A percentile compares a stretch with the other conserved stretches of the same genome.
Conservation (phyloP, 164 flowering plant species). For the Brasenia schreberi region DNA sequence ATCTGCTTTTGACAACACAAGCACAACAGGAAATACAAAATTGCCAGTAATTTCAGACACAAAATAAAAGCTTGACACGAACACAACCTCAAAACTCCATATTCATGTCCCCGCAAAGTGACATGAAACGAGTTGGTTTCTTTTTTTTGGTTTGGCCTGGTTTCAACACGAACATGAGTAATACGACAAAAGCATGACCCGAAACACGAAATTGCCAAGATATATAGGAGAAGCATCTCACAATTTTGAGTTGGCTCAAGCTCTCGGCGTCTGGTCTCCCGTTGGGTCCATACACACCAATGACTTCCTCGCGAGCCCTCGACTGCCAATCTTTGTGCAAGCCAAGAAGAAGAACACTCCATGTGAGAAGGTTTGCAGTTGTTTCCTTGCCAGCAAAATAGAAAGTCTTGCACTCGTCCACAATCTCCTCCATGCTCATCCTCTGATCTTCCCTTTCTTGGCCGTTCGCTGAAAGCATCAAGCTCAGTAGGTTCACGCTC, state of each 20-base stretch:
- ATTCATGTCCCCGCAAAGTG: too few relatives aligned
- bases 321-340: conserved; percentile 18
- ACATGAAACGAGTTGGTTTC: too few relatives aligned
- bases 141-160: too few relatives aligned
- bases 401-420: conserved; percentile 20
- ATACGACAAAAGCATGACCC: too few relatives aligned
- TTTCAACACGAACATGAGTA: too few relatives aligned
- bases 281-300: conserved; percentile 5
- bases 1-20: too few relatives aligned
- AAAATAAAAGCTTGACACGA: too few relatives aligned
- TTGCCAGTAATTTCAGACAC: too few relatives aligned
- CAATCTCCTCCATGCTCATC: conserved; percentile 12
- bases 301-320: conserved; percentile 17
- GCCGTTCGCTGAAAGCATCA: conserved; percentile 13
- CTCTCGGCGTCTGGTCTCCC: conserved; percentile 7
- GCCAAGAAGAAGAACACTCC: conserved; percentile 12
- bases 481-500: conserved; percentile 25
- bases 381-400: conserved; percentile 21
- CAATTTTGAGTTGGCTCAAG: conserved; percentile 14
- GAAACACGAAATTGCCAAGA: neutral
- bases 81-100: too few relatives aligned
- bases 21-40: too few relatives aligned
- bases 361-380: conserved; percentile 13
- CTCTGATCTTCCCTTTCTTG: conserved; percentile 5
- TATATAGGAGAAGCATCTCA: conserved; percentile 1